Percentiles rank a stretch among this genome's conserved stretches.
Conservation (phyloP, 176 grass and related monocot genomes). For the Puya raimondii region DNA sequence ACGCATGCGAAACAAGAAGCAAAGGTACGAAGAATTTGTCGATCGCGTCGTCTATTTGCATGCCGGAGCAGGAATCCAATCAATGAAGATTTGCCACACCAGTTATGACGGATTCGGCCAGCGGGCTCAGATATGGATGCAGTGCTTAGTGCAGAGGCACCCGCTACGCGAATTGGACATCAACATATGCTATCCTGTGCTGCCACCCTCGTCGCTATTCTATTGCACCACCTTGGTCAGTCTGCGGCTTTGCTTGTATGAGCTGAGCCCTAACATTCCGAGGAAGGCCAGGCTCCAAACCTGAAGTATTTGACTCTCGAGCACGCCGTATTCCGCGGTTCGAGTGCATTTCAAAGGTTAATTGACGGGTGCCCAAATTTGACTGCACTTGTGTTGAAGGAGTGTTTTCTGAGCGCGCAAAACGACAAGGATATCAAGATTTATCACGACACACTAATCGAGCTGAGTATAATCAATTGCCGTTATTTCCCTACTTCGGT, state of each 20-base stretch:
- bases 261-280: neutral
- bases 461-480: neutral
- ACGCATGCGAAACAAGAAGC: neutral
- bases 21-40: slow-evolving; percentile 1
- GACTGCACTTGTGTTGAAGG: neutral
- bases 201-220: neutral
- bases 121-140: neutral
- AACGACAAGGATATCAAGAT: neutral
- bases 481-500: neutral
- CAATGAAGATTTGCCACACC: neutral
- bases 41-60: neutral
- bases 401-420: neutral
- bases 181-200: neutral
- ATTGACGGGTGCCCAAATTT: neutral
- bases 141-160: neutral
- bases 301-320: neutral
- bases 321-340: neutral
- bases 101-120: neutral
- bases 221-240: neutral
- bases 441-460: neutral
- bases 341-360: neutral
- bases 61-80: neutral
- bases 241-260: neutral
- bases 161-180: neutral
- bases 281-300: neutral